Evolutionary conservation across 2,329 filamentous ascomycete genomes (phyloP).

Genomic region (Plenodomus lindquistii): DNA sequence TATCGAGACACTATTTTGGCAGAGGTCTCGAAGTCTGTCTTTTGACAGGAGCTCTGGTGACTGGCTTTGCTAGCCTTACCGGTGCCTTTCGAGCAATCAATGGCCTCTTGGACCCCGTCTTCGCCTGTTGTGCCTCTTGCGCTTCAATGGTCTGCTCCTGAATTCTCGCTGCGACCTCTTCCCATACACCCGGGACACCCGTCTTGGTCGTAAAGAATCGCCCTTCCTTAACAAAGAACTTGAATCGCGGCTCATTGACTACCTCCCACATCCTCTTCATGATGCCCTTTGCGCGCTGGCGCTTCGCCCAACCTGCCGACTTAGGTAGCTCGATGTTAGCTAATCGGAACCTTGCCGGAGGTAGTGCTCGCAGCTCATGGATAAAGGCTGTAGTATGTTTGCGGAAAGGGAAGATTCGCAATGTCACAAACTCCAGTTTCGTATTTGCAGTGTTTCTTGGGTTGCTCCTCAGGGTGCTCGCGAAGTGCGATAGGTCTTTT

Average conservation of each 20-base stretch:
- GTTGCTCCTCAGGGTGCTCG: slow-evolving; percentile 17
- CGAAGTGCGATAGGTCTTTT: slow-evolving; percentile 31
- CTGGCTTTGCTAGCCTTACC: background rate
- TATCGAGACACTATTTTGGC: too few relatives aligned
- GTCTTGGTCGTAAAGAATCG: slow-evolving; percentile 34
- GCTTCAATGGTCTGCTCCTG: slow-evolving; percentile 25
- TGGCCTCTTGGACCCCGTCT: slow-evolving; percentile 1
- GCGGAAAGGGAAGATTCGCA: slow-evolving; percentile 40
- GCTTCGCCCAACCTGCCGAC: slow-evolving; percentile 18
- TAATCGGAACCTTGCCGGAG: slow-evolving; percentile 27
- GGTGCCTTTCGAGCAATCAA: background rate
- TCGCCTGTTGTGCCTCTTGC: slow-evolving; percentile 2
- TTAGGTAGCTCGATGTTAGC: slow-evolving; percentile 41
- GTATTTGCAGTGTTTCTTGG: slow-evolving; percentile 23
- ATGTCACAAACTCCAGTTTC: slow-evolving; percentile 40
- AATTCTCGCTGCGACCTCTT: slow-evolving; percentile 37
- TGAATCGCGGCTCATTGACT: slow-evolving; percentile 35
- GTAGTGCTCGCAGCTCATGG: slow-evolving; percentile 39
- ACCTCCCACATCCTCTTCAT: slow-evolving; percentile 25
- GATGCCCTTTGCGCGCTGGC: slow-evolving; percentile 23
- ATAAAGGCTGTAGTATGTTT: slow-evolving; percentile 34
- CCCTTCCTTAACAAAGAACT: slow-evolving; percentile 44
- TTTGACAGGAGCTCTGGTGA: background rate
- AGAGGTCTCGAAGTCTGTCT: background rate
- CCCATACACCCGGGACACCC: slow-evolving; percentile 42